phyloP scores from a whole-genome alignment of 1,284 basidiomycete genomes.

The Gomphus bonarii region DNA sequence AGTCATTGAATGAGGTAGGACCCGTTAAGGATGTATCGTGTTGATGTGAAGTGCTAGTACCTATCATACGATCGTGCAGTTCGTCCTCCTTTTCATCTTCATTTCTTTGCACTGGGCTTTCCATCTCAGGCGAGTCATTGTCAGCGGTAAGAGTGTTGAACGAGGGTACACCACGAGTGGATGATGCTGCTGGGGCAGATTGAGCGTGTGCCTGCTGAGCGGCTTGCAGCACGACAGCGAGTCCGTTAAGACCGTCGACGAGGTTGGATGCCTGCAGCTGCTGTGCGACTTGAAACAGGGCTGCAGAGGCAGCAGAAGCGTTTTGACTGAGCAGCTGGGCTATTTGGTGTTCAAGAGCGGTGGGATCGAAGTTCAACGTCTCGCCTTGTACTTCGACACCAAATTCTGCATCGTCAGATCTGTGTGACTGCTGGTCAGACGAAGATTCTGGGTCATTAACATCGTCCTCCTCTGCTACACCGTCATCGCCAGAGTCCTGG shows the following conservation, averaged over 20 bases:
- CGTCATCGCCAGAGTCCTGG: conserved; percentile 42
- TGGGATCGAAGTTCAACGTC: conserved; percentile 21
- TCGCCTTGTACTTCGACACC: conserved; percentile 39
- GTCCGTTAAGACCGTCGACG: conserved; percentile 46
- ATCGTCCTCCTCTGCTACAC: conserved; percentile 18
- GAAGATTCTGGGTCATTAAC: conserved; percentile 22
- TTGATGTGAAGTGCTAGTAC: conserved; percentile 20
- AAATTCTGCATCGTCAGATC: background rate
- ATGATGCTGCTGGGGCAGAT: conserved; percentile 14
- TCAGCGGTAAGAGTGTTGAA: conserved; percentile 63
- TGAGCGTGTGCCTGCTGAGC: conserved; percentile 50
- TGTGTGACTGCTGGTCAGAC: conserved; percentile 16
- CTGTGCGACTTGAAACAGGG: conserved; percentile 47
- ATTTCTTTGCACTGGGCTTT: conserved; percentile 21
- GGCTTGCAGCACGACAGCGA: conserved; percentile 65
- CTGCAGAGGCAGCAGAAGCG: conserved; percentile 49
- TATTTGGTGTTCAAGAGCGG: conserved; percentile 56
- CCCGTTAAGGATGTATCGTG: conserved; percentile 13
- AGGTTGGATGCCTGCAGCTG: conserved; percentile 37
- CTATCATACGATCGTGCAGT: conserved; percentile 18
- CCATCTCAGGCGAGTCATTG: conserved; percentile 22
- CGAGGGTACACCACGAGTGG: conserved; percentile 58
- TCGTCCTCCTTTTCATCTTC: conserved; percentile 31
- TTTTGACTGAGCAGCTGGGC: conserved; percentile 60
- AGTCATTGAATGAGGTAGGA: conserved; percentile 41